phyloP scores from a whole-genome alignment of 331 rosid species.

The Malus hybrid region DNA sequence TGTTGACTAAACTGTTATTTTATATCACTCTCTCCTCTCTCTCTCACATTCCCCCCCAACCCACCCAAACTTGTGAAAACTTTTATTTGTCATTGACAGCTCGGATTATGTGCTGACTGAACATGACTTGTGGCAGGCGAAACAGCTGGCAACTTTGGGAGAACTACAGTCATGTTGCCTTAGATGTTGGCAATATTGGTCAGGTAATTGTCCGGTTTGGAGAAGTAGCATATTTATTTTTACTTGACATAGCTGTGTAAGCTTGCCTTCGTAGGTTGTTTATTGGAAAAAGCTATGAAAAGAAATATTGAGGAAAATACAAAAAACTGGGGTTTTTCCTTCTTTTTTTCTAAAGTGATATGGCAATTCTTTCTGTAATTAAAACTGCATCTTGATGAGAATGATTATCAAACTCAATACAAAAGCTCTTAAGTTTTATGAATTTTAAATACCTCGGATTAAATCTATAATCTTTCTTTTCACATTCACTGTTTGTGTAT shows the following conservation, averaged over 20 bases:
- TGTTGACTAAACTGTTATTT: constrained; percentile 8
- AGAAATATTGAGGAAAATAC: background rate
- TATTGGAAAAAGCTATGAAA: background rate
- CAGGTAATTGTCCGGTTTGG: constrained; percentile 45
- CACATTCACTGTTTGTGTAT: background rate
- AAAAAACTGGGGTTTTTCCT: background rate
- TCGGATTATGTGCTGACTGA: constrained; percentile 25
- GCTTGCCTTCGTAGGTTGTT: background rate
- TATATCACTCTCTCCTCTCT: background rate
- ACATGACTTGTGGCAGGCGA: constrained; percentile 53
- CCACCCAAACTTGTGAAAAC: background rate
- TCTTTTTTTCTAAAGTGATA: background rate
- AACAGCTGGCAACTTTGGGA: constrained; percentile 97
- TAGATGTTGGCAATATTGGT: constrained; percentile 66
- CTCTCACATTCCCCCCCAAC: background rate
- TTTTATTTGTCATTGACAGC: constrained; percentile 10
- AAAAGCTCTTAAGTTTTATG: no score
- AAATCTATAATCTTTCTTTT: background rate
- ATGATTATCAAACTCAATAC: no score
- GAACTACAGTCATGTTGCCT: constrained; percentile 79
- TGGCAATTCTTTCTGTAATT: background rate
- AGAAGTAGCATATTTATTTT: background rate
- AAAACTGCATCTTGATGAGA: no score
- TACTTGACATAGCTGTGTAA: background rate
- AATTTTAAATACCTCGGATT: no score